phyloP scores from a whole-genome alignment of 176 grass and related monocot species.

The Pontederia crassipes region DNA sequence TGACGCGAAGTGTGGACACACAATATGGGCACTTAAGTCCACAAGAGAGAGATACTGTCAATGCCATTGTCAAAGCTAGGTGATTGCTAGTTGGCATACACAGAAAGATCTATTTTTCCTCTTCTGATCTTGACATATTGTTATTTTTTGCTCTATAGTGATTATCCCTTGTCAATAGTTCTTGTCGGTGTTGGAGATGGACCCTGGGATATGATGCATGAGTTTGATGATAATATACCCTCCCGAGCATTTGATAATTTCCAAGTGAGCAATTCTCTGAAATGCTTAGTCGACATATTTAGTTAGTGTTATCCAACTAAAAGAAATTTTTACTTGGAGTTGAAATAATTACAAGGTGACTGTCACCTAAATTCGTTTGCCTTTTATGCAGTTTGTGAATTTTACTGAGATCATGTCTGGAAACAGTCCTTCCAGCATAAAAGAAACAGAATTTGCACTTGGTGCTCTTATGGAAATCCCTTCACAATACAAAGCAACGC shows the following conservation, averaged over 20 bases:
- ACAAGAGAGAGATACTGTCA: constrained; percentile 76
- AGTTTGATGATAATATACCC: constrained; percentile 98
- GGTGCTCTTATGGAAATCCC: constrained; percentile 96
- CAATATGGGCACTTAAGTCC: constrained; percentile 79
- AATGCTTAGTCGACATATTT: no score
- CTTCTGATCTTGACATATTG: not conserved
- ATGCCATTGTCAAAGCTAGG: constrained; percentile 96
- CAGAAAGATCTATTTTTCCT: not conserved
- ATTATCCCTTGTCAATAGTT: constrained; percentile 82
- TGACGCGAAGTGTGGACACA: constrained; percentile 88
- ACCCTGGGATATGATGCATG: constrained; percentile 97
- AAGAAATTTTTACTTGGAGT: no score
- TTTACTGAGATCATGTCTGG: constrained; percentile 95
- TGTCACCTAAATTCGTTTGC: not conserved
- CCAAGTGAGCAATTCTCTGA: constrained; percentile 36
- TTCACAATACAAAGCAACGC: constrained; percentile 82
- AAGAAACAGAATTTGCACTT: constrained; percentile 86
- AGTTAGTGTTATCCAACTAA: no score
- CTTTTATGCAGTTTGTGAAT: constrained; percentile 92
- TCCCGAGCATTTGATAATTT: constrained; percentile 93
- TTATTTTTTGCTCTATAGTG: constrained; percentile 28
- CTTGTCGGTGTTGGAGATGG: constrained; percentile 96
- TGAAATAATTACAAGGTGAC: no score
- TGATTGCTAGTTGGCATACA: constrained; percentile 18
- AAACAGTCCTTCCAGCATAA: constrained; percentile 62